Percentiles rank a stretch among this genome's conserved stretches.
phyloP scores from a whole-genome alignment of 1,139 yeast species.

The Wickerhamiella pararugosa region DNA sequence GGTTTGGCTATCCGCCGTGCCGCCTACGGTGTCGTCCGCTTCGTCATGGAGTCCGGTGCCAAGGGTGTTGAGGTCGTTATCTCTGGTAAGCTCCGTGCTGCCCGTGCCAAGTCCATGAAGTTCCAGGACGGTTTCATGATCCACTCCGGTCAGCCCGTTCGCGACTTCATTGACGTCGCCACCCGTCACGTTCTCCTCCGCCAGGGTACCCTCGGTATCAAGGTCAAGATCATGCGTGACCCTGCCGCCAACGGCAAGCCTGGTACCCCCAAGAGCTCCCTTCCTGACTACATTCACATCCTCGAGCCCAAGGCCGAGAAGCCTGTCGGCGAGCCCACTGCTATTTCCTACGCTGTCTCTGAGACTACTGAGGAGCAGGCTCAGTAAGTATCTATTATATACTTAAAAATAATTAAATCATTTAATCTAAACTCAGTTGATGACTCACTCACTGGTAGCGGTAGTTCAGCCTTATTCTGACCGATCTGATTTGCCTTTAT shows the following conservation, averaged over 20 bases:
- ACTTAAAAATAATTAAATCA: neutral
- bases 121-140: constrained; percentile 99
- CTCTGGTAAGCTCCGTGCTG: constrained; percentile 99
- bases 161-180: constrained; percentile 95
- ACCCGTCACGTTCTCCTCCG: constrained; percentile 99
- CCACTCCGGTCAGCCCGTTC: constrained; percentile 99
- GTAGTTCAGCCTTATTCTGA: neutral
- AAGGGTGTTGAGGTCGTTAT: constrained; percentile 99
- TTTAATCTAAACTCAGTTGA: neutral
- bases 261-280: constrained; percentile 71
- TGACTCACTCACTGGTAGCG: neutral
- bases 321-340: constrained; percentile 73
- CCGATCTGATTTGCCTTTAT: neutral
- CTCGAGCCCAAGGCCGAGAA: constrained; percentile 97
- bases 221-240: constrained; percentile 98
- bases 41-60: constrained; percentile 99
- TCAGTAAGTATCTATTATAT: constrained; percentile 6
- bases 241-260: constrained; percentile 71
- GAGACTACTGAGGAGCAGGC: constrained; percentile 16
- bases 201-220: constrained; percentile 99
- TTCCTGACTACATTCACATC: constrained; percentile 94
- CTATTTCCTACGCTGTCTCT: constrained; percentile 26
- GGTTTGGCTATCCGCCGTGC: constrained; percentile 99
- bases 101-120: constrained; percentile 99
- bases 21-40: constrained; percentile 99